Conservation (phyloP, 345 rosid species). For the Fremontodendron californicum region DNA sequence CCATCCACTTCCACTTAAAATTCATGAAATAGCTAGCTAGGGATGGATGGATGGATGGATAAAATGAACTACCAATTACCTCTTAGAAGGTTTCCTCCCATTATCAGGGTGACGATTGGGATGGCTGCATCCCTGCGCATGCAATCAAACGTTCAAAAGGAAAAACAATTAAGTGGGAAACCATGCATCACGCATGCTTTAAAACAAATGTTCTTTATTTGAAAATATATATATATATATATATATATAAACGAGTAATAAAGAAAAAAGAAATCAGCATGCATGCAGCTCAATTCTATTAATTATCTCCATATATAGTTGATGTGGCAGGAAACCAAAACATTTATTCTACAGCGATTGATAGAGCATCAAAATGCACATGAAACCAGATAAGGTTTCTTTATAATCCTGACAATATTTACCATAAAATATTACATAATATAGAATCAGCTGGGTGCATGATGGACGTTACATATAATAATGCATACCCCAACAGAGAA, state of each 20-base stretch:
- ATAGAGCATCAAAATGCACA: neutral
- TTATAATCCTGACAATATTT: no score
- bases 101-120: conserved; percentile 54
- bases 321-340: neutral
- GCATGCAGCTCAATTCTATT: no score
- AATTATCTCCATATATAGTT: neutral
- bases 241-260: no score
- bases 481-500: conserved; percentile 49
- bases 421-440: no score
- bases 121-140: conserved; percentile 63
- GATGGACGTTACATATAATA: neutral
- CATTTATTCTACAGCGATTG: neutral
- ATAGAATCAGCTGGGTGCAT: neutral
- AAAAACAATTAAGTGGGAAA: neutral
- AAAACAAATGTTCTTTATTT: neutral
- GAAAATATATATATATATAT: no score
- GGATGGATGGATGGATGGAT: neutral
- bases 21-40: no score
- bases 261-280: no score
- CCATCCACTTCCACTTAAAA: neutral
- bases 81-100: conserved; percentile 66
- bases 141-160: neutral
- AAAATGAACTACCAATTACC: conserved; percentile 27
- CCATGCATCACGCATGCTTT: neutral
- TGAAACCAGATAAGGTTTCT: neutral